Conservation (phyloP, 1,284 basidiomycete species). For the Austropuccinia psidii region DNA sequence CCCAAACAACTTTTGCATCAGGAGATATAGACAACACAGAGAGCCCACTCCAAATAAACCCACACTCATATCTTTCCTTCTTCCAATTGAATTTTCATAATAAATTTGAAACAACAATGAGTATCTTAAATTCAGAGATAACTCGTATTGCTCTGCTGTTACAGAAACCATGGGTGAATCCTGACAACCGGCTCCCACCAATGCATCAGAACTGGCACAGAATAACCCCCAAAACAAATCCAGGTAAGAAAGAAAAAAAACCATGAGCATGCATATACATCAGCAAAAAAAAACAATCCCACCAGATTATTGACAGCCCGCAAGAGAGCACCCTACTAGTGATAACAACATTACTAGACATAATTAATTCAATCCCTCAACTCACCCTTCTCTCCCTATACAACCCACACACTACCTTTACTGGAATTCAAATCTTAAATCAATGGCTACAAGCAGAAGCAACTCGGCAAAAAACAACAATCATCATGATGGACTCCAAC, state of each 20-base stretch:
- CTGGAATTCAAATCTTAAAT: no score
- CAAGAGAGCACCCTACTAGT: no score
- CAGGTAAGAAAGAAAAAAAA: not conserved
- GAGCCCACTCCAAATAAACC: no score
- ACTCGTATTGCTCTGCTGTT: not conserved
- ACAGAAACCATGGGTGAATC: constrained; percentile 8
- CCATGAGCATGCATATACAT: constrained; percentile 5
- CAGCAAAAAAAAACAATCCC: not conserved
- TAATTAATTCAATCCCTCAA: no score
- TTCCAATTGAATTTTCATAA: constrained; percentile 11
- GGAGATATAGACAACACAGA: no score
- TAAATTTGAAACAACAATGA: not conserved
- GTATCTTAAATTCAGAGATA: not conserved
- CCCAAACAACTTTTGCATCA: no score
- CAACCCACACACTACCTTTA: no score
- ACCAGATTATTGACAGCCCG: no score
- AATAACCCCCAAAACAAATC: not conserved
- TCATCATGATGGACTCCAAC: constrained; percentile 13
- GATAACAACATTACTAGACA: no score
- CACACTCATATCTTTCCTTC: no score
- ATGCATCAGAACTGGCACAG: not conserved
- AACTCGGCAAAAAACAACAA: not conserved
- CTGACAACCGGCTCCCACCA: not conserved
- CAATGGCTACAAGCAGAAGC: no score
- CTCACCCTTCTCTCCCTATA: no score